phyloP scores from a whole-genome alignment of 2,329 filamentous ascomycete species.

The Stagonosporopsis rhizophila region DNA sequence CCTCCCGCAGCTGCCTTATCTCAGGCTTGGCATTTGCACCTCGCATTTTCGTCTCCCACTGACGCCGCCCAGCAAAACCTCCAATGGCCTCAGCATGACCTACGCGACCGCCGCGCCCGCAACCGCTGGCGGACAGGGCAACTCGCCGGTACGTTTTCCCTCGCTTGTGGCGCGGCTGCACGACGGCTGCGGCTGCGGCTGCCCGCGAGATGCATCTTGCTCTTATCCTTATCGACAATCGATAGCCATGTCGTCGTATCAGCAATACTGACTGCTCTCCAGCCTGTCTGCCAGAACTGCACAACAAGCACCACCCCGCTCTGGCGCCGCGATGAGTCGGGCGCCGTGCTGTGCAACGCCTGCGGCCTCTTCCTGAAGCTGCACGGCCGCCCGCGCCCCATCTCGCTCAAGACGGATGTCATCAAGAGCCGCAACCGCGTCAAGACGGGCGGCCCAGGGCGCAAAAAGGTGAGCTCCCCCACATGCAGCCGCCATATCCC shows the following conservation, averaged over 20 bases:
- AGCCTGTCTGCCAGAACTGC: constrained; percentile 98
- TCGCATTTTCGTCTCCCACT: constrained; percentile 43
- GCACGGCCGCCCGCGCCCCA: constrained; percentile 89
- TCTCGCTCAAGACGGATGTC: constrained; percentile 97
- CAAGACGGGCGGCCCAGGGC: constrained; percentile 82
- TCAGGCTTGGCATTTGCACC: constrained; percentile 39
- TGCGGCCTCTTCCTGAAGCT: constrained; percentile 97
- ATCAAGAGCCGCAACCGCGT: constrained; percentile 99
- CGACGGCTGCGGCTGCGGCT: constrained; percentile 8
- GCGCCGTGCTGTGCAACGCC: constrained; percentile 96
- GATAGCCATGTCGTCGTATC: constrained; percentile 42
- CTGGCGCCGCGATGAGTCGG: constrained; percentile 96
- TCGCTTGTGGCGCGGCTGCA: constrained; percentile 41
- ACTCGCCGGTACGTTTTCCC: constrained; percentile 60
- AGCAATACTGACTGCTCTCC: constrained; percentile 44
- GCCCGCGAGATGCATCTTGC: constrained; percentile 32
- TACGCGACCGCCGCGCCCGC: constrained; percentile 70
- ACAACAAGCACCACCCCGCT: constrained; percentile 92
- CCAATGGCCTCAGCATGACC: constrained; percentile 63
- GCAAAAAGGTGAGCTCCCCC: constrained; percentile 74
- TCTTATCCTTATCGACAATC: constrained; percentile 57
- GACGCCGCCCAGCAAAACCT: constrained; percentile 42
- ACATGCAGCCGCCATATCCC: not conserved
- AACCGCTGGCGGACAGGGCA: constrained; percentile 69
- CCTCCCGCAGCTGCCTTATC: constrained; percentile 42